Evolutionary conservation across 805 yeast genomes (phyloP).

Genomic region (Spencermartinsiella europaea): DNA sequence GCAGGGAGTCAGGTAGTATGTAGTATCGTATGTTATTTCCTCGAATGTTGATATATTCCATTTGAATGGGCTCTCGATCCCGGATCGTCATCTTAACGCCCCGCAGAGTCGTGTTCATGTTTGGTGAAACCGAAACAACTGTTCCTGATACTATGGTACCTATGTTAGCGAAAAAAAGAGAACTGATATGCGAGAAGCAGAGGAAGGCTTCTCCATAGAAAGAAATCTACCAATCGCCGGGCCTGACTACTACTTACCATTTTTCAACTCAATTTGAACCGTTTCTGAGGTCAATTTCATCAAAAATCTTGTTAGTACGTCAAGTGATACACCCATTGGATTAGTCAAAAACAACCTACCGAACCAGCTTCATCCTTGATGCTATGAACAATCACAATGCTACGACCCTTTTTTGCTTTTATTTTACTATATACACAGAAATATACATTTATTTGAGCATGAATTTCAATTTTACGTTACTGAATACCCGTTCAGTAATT

Average conservation of each 20-base stretch:
- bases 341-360: constrained; percentile 27
- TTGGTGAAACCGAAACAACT: constrained; percentile 76
- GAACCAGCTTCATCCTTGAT: constrained; percentile 57
- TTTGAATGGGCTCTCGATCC: constrained; percentile 59
- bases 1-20: constrained; percentile 78
- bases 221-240: no score
- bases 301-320: constrained; percentile 45
- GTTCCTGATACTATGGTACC: constrained; percentile 76
- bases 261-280: constrained; percentile 85
- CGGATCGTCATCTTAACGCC: constrained; percentile 74
- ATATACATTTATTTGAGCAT: no score
- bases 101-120: constrained; percentile 81
- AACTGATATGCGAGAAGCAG: not conserved
- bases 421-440: no score
- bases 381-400: not conserved
- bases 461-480: no score
- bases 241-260: constrained; percentile 64
- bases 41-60: constrained; percentile 78
- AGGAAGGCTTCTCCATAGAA: not conserved
- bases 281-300: constrained; percentile 83
- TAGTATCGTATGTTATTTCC: constrained; percentile 86
- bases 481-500: not conserved
- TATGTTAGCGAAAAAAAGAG: constrained; percentile 8
- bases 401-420: no score
- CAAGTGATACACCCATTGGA: not conserved